Base-by-base conservation (phyloP, 2,329 filamentous ascomycete species). In the Stromatinia cepivora region DNA sequence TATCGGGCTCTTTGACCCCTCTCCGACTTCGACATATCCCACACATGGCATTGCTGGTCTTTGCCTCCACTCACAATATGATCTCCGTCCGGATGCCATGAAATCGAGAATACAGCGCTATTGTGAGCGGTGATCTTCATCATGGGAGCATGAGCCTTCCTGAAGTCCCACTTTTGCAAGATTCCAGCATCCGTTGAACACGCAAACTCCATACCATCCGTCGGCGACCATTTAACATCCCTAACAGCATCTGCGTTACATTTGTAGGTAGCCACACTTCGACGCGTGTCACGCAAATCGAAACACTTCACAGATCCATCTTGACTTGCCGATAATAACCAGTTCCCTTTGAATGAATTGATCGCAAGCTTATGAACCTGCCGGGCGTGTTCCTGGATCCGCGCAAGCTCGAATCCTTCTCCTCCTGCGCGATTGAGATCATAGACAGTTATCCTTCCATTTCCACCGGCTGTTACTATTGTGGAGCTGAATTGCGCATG, bases 1-100 rank as follows among this genome's bases (percentile, higher is more conserved):
- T 84, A 89, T 73, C 87, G 87, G 0, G 88, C 83, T 77, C 88
- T 90, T 76, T 90, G 88, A 20, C 87, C 82, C 77, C 88, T 87
- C 73, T 90, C 87, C 9, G 81, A 83, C 65, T 81, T 82, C 7
- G 86, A 85, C 69, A 90, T 79, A 74, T 91, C 87, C 89, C 89
- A 91, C 8, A 90, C 85, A 73, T 88, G 83, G 52, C 88, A 85
- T 66, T 84, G 85, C 70, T 83, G 84, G 75, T 91, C 89, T 72
- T 84, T 81, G 9, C 88, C 88, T 6, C 85, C 87, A 72, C 87
- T 90, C 62, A 88, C 83, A 15, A 90, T 79, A 73, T 91, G 87
- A n/a, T 85, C 82, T 20, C 88, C 89, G 75, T 91, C 88, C 0
- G 87, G 86, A 73, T 91, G 89, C 89, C 89, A 91, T 4, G 86